Percentiles rank a stretch among this genome's conserved stretches.
Evolutionary conservation across 2,329 filamentous ascomycete species (phyloP).

Genomic region (Penicillium sp.): DNA sequence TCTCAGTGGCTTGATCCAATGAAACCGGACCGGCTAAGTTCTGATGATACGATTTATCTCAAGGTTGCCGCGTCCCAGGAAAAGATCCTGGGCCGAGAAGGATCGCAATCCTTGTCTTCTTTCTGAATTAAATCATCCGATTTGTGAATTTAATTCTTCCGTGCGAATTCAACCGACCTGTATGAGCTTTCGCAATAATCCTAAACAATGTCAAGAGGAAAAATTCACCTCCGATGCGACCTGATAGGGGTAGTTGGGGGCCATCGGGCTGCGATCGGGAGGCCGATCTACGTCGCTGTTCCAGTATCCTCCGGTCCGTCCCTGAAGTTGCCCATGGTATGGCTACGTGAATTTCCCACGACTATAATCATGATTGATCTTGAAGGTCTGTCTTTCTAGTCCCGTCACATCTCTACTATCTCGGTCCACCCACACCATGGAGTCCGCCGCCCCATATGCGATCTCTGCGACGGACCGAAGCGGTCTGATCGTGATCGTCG

Average conservation of each 20-base stretch:
- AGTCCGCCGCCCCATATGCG: constrained; percentile 17
- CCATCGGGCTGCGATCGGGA: not conserved
- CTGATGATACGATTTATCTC: not conserved
- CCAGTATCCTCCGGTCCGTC: not conserved
- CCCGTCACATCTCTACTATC: constrained; percentile 3
- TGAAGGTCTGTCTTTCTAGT: not conserved
- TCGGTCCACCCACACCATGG: constrained; percentile 20
- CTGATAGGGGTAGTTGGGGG: not conserved
- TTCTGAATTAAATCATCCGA: not conserved
- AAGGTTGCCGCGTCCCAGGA: not conserved
- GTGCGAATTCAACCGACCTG: not conserved
- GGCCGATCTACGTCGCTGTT: not conserved
- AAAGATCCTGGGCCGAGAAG: not conserved
- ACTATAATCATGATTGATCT: not conserved
- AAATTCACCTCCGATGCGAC: not conserved
- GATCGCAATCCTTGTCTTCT: not conserved
- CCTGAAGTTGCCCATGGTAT: not conserved
- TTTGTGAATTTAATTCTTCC: not conserved
- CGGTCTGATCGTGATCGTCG: constrained; percentile 26
- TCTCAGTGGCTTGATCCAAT: not conserved
- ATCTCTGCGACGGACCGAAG: constrained; percentile 27
- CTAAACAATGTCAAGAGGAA: not conserved
- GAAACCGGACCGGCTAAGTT: not conserved
- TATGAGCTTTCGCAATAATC: not conserved
- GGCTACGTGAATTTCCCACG: not conserved